These are phyloP conservation scores for Pseudogymnoascus sp. DNA, from an alignment of 2,329 filamentous ascomycete species.

Conservation along the genomic window DNA sequence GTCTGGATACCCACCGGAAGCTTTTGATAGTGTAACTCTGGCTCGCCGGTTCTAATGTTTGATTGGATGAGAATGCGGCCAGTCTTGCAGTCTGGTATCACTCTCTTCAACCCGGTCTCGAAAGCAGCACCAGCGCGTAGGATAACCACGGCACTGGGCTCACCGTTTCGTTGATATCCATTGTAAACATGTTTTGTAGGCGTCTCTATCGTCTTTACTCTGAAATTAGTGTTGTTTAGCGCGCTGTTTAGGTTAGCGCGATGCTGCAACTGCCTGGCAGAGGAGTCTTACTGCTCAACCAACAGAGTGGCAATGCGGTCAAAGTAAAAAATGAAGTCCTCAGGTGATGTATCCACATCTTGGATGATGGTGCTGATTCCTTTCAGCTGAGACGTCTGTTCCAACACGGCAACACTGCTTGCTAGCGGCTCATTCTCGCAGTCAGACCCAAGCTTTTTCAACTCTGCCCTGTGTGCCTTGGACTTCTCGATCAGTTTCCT, in stretches of 20 bases:
- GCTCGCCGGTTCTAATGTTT: slow-evolving; percentile 75
- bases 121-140: slow-evolving; percentile 83
- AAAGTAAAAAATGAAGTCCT: slow-evolving; percentile 97
- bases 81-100: slow-evolving; percentile 86
- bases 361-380: slow-evolving; percentile 90
- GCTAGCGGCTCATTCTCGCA: slow-evolving; percentile 67
- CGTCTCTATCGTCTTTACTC: slow-evolving; percentile 57
- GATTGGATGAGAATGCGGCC: slow-evolving; percentile 89
- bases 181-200: slow-evolving; percentile 62
- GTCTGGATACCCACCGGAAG: slow-evolving; percentile 65
- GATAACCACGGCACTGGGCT: slow-evolving; percentile 78
- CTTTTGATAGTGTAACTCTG: slow-evolving; percentile 84
- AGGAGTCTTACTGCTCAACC: slow-evolving; percentile 58
- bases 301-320: slow-evolving; percentile 80
- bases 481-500: slow-evolving; percentile 84
- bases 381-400: slow-evolving; percentile 69
- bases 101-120: slow-evolving; percentile 79
- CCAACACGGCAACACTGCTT: slow-evolving; percentile 64
- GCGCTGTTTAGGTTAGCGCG: slow-evolving; percentile 44
- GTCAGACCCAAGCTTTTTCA: slow-evolving; percentile 67
- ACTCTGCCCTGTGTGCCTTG: slow-evolving; percentile 67
- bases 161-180: slow-evolving; percentile 63
- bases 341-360: slow-evolving; percentile 66
- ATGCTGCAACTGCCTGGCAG: not conserved
- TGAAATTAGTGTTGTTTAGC: slow-evolving; percentile 68